Percentiles rank a stretch among this genome's conserved stretches.
phyloP scores from a whole-genome alignment of 768 basidiomycete species.

The Phanerochaete sordida region DNA sequence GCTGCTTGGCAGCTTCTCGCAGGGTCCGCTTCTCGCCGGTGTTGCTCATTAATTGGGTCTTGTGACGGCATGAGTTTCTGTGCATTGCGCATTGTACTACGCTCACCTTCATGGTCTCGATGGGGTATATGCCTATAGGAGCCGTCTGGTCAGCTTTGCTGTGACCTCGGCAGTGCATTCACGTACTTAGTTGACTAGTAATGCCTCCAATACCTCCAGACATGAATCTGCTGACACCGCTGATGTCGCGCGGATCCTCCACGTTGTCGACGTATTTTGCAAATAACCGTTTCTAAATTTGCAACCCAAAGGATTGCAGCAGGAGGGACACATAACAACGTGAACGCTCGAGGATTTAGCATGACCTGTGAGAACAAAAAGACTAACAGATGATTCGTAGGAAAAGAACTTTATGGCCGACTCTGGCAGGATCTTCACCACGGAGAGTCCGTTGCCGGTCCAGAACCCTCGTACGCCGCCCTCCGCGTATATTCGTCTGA shows the following conservation, averaged over 20 bases:
- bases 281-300: slow-evolving; percentile 85
- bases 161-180: neutral
- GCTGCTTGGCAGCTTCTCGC: slow-evolving; percentile 56
- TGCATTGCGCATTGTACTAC: neutral
- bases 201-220: slow-evolving; percentile 97
- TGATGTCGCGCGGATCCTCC: slow-evolving; percentile 84
- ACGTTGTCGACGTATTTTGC: slow-evolving; percentile 90
- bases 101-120: slow-evolving; percentile 88
- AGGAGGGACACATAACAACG: neutral
- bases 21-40: slow-evolving; percentile 61
- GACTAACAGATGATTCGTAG: slow-evolving; percentile 86
- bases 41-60: slow-evolving; percentile 97
- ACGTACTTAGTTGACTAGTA: slow-evolving; percentile 81
- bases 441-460: slow-evolving; percentile 95
- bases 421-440: slow-evolving; percentile 95
- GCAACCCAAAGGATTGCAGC: neutral
- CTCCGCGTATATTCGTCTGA: slow-evolving; percentile 81
- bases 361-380: slow-evolving; percentile 3
- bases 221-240: slow-evolving; percentile 87
- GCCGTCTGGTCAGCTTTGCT: neutral
- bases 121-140: slow-evolving; percentile 82
- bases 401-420: slow-evolving; percentile 98
- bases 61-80: neutral
- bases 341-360: neutral
- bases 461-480: slow-evolving; percentile 91